Conservation (phyloP, 2,329 filamentous ascomycete species). For the Fusarium anguioides region DNA sequence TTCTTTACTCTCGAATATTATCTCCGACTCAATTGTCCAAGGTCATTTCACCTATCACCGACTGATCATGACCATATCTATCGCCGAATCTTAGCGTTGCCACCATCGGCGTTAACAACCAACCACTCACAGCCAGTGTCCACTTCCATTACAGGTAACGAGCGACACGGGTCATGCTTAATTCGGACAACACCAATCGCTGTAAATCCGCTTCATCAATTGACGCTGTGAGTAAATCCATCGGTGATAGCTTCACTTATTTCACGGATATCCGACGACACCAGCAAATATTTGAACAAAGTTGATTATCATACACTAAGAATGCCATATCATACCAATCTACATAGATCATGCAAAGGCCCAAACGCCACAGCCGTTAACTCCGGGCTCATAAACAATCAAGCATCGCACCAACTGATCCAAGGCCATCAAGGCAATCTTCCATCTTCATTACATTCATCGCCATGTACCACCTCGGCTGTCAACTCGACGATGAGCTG, state of each 20-base stretch:
- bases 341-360: constrained; percentile 33
- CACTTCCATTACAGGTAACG: too few relatives aligned
- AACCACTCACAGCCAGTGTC: neutral
- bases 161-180: too few relatives aligned
- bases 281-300: neutral
- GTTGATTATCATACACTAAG: constrained; percentile 32
- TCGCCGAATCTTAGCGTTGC: constrained; percentile 27
- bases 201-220: too few relatives aligned
- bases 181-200: too few relatives aligned
- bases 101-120: constrained; percentile 15
- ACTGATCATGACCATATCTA: neutral
- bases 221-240: fast-evolving
- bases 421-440: constrained; percentile 36
- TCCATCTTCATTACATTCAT: constrained; percentile 36
- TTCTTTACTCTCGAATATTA: neutral
- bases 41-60: constrained; percentile 1
- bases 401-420: constrained; percentile 34
- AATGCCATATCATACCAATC: constrained; percentile 32
- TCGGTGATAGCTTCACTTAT: neutral
- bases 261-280: too few relatives aligned
- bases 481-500: constrained; percentile 48
- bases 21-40: constrained; percentile 5
- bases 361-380: constrained; percentile 40
- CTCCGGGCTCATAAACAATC: constrained; percentile 42
- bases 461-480: constrained; percentile 47